phyloP scores from a whole-genome alignment of 352 stramenopile species.

The Globisporangium takayamanum region DNA sequence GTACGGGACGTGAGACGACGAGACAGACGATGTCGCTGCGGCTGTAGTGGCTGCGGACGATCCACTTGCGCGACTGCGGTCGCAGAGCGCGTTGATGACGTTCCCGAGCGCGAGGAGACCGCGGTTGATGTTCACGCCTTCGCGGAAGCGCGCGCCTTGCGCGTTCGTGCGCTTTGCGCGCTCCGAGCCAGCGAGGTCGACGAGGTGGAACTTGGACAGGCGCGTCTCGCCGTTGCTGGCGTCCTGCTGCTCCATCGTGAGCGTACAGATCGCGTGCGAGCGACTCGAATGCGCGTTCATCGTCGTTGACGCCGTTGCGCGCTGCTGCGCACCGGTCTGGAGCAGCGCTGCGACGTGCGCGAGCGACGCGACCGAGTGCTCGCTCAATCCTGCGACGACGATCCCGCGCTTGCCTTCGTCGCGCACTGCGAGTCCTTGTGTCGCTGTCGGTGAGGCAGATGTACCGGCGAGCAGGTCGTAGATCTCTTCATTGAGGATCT shows the following conservation, averaged over 20 bases:
- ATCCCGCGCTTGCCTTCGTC: slow-evolving; percentile 89
- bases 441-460: slow-evolving; percentile 11
- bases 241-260: slow-evolving; percentile 73
- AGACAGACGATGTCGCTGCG: not conserved
- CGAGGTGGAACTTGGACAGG: slow-evolving; percentile 90
- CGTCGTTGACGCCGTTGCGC: slow-evolving; percentile 56
- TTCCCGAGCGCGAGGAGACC: slow-evolving; percentile 93
- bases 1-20: slow-evolving; percentile 67
- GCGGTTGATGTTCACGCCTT: slow-evolving; percentile 94
- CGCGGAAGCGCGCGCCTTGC: slow-evolving; percentile 83
- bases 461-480: slow-evolving; percentile 82
- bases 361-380: slow-evolving; percentile 59
- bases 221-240: slow-evolving; percentile 22
- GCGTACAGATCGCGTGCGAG: slow-evolving; percentile 88
- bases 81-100: slow-evolving; percentile 91
- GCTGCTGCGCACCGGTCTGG: slow-evolving; percentile 31
- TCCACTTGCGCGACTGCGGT: slow-evolving; percentile 42
- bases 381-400: slow-evolving; percentile 76
- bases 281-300: slow-evolving; percentile 80
- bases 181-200: slow-evolving; percentile 95
- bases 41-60: slow-evolving; percentile 13
- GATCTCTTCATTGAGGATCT: slow-evolving; percentile 98
- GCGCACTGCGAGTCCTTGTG: slow-evolving; percentile 57
- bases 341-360: slow-evolving; percentile 42
- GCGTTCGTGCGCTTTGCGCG: slow-evolving; percentile 86